These are phyloP conservation scores for Solanum habrochaites DNA, from an alignment of 257 asterid genomes.

Conservation along the genomic window DNA sequence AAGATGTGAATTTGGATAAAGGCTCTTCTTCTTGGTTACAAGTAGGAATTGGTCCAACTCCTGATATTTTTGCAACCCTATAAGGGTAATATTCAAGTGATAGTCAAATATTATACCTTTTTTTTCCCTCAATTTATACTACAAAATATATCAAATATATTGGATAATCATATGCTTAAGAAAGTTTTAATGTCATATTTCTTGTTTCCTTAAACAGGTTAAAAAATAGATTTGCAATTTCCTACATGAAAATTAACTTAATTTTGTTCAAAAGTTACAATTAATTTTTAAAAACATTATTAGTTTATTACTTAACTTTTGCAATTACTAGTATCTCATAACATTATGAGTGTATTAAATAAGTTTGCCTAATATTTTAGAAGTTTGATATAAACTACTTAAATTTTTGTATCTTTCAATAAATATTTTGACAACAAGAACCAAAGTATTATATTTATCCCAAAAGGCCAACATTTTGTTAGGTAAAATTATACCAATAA, in stretches of 20 bases:
- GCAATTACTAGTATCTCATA: not conserved
- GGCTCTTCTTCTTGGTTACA: conserved; percentile 57
- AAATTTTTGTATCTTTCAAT: not conserved
- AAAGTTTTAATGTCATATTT: not conserved
- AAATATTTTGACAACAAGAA: not conserved
- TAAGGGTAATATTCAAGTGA: not conserved
- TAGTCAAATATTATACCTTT: not conserved
- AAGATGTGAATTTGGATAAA: conserved; percentile 47
- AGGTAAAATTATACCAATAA: not conserved
- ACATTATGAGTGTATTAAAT: not conserved
- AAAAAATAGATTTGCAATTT: not conserved
- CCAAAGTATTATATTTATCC: not conserved
- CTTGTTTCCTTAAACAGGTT: not conserved
- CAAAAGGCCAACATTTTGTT: not conserved
- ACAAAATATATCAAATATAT: not conserved
- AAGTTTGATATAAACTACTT: not conserved
- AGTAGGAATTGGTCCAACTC: conserved; percentile 60
- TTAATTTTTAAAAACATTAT: no score
- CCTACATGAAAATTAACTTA: not conserved
- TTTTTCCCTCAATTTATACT: not conserved
- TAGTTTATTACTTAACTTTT: no score
- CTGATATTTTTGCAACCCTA: not conserved
- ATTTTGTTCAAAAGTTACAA: not conserved
- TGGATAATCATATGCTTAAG: not conserved
- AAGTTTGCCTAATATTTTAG: not conserved